Base-by-base conservation (phyloP, 768 basidiomycete species). In the Imleria badia region DNA sequence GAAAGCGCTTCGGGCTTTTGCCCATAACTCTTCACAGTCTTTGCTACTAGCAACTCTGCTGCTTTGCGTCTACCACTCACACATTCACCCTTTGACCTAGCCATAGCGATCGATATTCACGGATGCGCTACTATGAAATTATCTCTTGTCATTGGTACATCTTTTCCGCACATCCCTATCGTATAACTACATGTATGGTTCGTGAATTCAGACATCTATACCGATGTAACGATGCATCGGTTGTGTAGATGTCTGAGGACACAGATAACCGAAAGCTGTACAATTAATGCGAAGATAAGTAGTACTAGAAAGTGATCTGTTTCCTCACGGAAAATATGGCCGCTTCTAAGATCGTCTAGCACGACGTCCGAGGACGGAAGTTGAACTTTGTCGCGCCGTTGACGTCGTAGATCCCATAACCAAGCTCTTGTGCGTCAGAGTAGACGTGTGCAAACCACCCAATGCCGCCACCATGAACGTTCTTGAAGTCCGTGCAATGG, bases 381-480 rank as follows among this genome's bases (percentile, higher is more conserved):
- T 74, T 69, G 64, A 89, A 87, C 71, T 90, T 89, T 56, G 77
- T 59, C 20, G 66, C 62, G 22, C 82, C 81, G 29, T 73, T 68
- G 1, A 40, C 57, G 33, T 78, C 69, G 61, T 85, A 86, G 48
- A 90, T 80, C 7, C 88, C 89, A 62, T 91, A 91, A 12, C 88
- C 88, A 17, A 84, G 82, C 48, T 78, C 78, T 68, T 82, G 78
- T 55, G 69, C 54, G 62, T 89, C 89, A 2, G 83, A 82, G 63
- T 89, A 90, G 51, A 90, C 84, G 65, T 91, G 89, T 26, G 86
- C 86, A 61, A 91, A 91, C 89, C 89, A 91, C 12, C 89, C 87
- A 34, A 90, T 72, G 22, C 87, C 87, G 22, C 87, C 87, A 4
- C 79, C 79, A 29, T 68, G 58, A 26, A 80, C 79, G 0, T 58